A percentile compares a stretch with the other conserved stretches of the same genome.
Evolutionary conservation across 1,284 basidiomycete genomes (phyloP).

Genomic region (Exobasidium rhododendri): DNA sequence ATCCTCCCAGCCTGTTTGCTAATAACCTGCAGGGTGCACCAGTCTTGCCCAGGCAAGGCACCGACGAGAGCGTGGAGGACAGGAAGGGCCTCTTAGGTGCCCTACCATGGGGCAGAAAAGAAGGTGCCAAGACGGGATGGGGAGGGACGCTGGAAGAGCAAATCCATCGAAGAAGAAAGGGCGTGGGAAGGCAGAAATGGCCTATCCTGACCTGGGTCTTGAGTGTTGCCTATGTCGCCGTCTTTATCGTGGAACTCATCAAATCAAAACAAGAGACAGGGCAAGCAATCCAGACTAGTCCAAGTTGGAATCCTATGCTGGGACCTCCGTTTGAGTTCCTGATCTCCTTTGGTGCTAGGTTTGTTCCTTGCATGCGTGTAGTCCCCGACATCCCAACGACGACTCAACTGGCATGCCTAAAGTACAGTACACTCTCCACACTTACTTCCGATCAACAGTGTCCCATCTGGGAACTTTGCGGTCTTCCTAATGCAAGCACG

Average conservation of each 20-base stretch:
- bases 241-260: constrained; percentile 50
- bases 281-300: constrained; percentile 57
- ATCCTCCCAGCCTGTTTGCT: constrained; percentile 4
- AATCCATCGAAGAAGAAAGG: constrained; percentile 61
- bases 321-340: constrained; percentile 81
- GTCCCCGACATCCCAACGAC: constrained; percentile 48
- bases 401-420: constrained; percentile 63
- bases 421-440: constrained; percentile 62
- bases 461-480: constrained; percentile 77
- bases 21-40: constrained; percentile 12
- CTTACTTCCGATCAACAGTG: constrained; percentile 61
- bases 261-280: constrained; percentile 47
- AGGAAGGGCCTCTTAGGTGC: constrained; percentile 6
- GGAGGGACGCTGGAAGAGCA: constrained; percentile 41
- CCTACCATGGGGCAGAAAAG: neutral
- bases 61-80: neutral
- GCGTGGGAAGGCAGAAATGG: constrained; percentile 74
- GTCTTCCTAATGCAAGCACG: constrained; percentile 63
- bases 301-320: constrained; percentile 82
- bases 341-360: constrained; percentile 81
- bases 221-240: constrained; percentile 62
- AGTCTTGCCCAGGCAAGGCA: neutral
- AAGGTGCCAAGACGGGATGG: constrained; percentile 13
- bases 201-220: constrained; percentile 65
- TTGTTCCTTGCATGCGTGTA: constrained; percentile 79